Evolutionary conservation across 345 rosid species (phyloP).

Genomic region (Heritiera littoralis): DNA sequence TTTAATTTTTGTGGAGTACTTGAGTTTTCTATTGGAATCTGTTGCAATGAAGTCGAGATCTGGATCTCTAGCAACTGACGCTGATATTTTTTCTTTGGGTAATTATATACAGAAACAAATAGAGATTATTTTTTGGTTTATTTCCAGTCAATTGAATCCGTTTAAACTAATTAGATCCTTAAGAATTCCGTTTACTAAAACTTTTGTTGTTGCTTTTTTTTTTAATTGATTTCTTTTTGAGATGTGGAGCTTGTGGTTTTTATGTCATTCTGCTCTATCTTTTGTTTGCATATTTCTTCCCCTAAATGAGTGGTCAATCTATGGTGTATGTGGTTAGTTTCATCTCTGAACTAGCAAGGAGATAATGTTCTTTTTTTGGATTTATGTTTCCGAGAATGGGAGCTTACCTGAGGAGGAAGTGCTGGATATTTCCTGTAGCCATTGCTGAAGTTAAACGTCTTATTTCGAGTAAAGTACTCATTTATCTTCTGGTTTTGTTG

Average conservation of each 20-base stretch:
- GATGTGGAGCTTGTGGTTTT: neutral
- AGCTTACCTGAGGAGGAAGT: neutral
- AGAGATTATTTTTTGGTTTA: neutral
- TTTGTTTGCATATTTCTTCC: neutral
- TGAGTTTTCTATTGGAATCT: neutral
- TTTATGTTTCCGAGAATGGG: neutral
- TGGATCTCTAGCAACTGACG: neutral
- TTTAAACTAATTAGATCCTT: neutral
- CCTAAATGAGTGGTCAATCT: neutral
- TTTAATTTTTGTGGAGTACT: neutral
- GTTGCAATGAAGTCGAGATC: neutral
- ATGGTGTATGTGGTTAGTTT: neutral
- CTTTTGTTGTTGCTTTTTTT: neutral
- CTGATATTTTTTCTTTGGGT: neutral
- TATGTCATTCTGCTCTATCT: neutral
- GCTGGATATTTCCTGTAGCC: neutral
- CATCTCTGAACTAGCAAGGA: constrained; percentile 1
- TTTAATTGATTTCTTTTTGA: neutral
- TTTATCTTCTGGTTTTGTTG: constrained; percentile 9
- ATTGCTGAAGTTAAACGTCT: neutral
- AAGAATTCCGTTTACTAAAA: neutral
- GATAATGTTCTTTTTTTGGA: neutral
- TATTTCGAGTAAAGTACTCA: neutral
- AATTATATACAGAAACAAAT: neutral
- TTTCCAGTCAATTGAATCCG: neutral